These are phyloP conservation scores for Hypoxylon rickii DNA, from an alignment of 495 filamentous ascomycete species.

Conservation along the genomic window DNA sequence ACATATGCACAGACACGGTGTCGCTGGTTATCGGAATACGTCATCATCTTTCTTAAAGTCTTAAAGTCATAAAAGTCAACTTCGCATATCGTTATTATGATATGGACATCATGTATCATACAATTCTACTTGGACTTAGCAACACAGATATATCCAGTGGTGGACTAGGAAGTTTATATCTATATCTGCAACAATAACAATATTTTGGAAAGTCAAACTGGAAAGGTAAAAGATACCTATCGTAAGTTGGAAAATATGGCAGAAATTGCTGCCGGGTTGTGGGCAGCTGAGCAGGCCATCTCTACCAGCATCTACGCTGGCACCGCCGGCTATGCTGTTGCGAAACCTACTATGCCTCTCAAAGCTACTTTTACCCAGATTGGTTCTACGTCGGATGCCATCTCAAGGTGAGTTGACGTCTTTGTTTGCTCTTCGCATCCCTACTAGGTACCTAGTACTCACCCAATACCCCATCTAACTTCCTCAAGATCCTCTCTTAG, in stretches of 20 bases:
- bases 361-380: conserved; percentile 49
- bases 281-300: conserved; percentile 49
- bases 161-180: too few species aligned
- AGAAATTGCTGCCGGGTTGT: conserved; percentile 44
- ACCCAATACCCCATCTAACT: not conserved
- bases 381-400: conserved; percentile 31
- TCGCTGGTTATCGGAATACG: too few species aligned
- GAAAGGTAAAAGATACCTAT: not conserved
- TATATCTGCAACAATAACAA: not conserved
- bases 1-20: too few species aligned
- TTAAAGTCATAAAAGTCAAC: too few species aligned
- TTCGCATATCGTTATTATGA: too few species aligned
- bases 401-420: conserved; percentile 17
- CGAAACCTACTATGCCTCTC: conserved; percentile 48
- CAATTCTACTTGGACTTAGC: too few species aligned
- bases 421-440: not conserved
- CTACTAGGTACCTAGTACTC: not conserved
- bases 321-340: conserved; percentile 42
- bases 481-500: conserved; percentile 41
- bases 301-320: conserved; percentile 48
- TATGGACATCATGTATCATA: too few species aligned
- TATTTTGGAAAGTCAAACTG: not conserved
- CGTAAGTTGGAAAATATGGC: conserved; percentile 35
- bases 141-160: too few species aligned
- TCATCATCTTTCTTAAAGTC: too few species aligned